Conservation (phyloP, 2,329 filamentous ascomycete species). For the Tetracladium maxilliforme region DNA sequence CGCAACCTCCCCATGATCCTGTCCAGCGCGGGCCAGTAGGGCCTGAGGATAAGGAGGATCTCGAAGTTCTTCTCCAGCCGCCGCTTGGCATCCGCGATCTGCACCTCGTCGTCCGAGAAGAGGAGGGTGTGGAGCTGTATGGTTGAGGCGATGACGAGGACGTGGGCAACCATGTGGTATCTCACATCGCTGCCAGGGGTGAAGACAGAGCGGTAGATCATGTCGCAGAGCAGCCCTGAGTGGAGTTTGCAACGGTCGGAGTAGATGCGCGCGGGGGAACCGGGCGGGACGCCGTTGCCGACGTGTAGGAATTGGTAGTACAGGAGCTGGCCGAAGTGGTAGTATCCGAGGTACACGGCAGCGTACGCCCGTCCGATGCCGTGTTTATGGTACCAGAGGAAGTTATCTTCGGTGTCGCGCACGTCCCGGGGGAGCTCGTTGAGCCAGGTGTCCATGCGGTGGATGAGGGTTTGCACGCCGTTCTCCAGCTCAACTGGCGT, state of each 20-base stretch:
- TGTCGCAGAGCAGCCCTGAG: constrained; percentile 18
- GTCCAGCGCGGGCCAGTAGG: constrained; percentile 23
- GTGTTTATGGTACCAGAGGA: constrained; percentile 15
- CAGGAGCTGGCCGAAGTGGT: constrained; percentile 27
- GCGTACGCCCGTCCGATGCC: constrained; percentile 25
- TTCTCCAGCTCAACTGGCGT: constrained; percentile 6
- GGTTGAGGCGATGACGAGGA: constrained; percentile 26
- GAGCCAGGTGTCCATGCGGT: constrained; percentile 17
- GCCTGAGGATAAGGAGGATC: constrained; percentile 20
- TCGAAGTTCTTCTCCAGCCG: constrained; percentile 26
- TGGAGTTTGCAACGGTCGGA: constrained; percentile 21
- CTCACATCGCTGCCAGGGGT: constrained; percentile 20
- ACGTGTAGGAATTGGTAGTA: constrained; percentile 27
- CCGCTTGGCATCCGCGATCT: constrained; percentile 17
- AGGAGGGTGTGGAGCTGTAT: constrained; percentile 27
- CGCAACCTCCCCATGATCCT: constrained; percentile 19
- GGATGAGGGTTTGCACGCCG: constrained; percentile 13
- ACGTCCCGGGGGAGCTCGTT: constrained; percentile 16
- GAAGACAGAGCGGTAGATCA: constrained; percentile 20
- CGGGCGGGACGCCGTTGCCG: constrained; percentile 4
- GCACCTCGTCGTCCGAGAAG: constrained; percentile 17
- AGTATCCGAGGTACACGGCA: constrained; percentile 27
- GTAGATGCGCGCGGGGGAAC: constrained; percentile 10
- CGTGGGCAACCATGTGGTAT: constrained; percentile 27
- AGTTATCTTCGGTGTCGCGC: constrained; percentile 19